phyloP scores from a whole-genome alignment of 495 filamentous ascomycete species.

The Penicillium egyptiacum region DNA sequence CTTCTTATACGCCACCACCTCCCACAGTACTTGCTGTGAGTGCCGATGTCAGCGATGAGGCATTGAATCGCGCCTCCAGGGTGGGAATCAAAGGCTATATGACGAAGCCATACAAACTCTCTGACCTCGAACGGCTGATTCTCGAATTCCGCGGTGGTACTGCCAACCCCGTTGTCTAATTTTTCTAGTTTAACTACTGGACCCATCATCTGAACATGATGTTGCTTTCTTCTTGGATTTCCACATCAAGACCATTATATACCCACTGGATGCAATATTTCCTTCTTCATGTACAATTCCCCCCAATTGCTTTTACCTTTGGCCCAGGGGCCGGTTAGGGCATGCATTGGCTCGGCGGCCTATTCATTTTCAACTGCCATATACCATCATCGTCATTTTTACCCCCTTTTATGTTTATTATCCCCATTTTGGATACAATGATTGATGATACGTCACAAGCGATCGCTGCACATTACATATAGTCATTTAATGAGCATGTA shows the following conservation, averaged over 20 bases:
- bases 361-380: conserved; percentile 21
- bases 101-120: conserved; percentile 75
- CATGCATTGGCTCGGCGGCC: conserved; percentile 2
- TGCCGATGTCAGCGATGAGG: conserved; percentile 71
- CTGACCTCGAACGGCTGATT: conserved; percentile 68
- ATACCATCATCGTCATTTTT: conserved; percentile 27
- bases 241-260: conserved; percentile 12
- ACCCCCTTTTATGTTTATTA: conserved; percentile 16
- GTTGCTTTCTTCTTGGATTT: conserved; percentile 9
- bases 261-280: conserved; percentile 15
- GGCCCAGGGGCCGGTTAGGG: neutral
- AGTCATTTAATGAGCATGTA: conserved; percentile 2
- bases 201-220: conserved; percentile 3
- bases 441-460: conserved; percentile 24
- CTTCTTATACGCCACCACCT: conserved; percentile 18
- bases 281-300: conserved; percentile 1
- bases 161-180: conserved; percentile 1
- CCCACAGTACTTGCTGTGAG: conserved; percentile 69
- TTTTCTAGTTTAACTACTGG: neutral
- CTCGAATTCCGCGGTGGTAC: conserved; percentile 55
- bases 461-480: neutral
- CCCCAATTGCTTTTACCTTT: neutral
- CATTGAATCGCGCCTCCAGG: conserved; percentile 60
- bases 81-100: conserved; percentile 77
- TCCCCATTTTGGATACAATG: conserved; percentile 26